These are phyloP conservation scores for Isatis tinctoria DNA, from an alignment of 345 rosid species.

Conservation along the genomic window DNA sequence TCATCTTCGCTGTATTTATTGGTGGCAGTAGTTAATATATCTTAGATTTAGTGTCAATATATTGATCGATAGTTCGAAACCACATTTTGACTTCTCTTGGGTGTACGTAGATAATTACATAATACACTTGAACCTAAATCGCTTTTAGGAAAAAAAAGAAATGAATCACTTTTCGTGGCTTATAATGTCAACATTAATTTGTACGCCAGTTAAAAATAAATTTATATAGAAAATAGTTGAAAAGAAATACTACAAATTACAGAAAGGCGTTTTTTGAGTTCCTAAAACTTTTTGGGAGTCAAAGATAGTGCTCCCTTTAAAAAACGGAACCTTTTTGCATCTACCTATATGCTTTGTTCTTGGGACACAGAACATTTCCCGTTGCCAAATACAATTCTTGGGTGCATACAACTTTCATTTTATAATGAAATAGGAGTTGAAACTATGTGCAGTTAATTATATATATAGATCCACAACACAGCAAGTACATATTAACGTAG, in stretches of 20 bases:
- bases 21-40: background rate
- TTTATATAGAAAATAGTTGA: background rate
- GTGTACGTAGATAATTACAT: conserved; percentile 5
- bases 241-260: conserved; percentile 11
- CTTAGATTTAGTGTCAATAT: conserved; percentile 3
- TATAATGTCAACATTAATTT: background rate
- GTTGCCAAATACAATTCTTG: conserved; percentile 29
- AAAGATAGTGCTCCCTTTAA: conserved; percentile 30
- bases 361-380: conserved; percentile 32
- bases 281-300: conserved; percentile 40
- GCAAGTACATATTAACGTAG: background rate
- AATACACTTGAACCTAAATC: background rate
- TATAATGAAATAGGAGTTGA: conserved; percentile 29
- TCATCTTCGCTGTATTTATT: background rate
- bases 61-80: background rate
- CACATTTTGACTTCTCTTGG: conserved; percentile 15
- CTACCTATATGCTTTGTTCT: conserved; percentile 35
- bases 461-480: conserved; percentile 7
- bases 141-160: background rate
- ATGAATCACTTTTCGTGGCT: background rate
- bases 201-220: background rate
- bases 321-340: conserved; percentile 28
- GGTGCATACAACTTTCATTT: conserved; percentile 7
- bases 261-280: conserved; percentile 34
- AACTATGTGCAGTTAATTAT: background rate